Percentiles rank a stretch among this genome's conserved stretches.
These are phyloP conservation scores for Kodamaea fukazawae DNA, from an alignment of 805 yeast genomes.

Conservation along the genomic window DNA sequence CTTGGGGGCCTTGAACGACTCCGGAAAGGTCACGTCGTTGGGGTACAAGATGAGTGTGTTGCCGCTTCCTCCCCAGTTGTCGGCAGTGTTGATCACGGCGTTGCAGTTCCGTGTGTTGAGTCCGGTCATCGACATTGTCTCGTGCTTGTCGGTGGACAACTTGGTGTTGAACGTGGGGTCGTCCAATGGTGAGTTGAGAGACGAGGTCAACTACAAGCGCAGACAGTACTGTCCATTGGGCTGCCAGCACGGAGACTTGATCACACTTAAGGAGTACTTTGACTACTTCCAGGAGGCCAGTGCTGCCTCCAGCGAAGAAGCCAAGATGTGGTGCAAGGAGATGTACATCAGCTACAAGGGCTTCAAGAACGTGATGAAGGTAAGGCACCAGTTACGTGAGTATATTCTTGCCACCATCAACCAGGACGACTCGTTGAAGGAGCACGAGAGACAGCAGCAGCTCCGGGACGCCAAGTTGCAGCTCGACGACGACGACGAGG, in stretches of 20 bases:
- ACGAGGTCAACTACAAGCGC: slow-evolving; percentile 77
- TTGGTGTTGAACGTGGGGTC: slow-evolving; percentile 66
- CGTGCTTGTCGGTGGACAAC: slow-evolving; percentile 92
- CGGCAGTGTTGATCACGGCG: slow-evolving; percentile 80
- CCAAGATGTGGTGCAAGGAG: slow-evolving; percentile 80
- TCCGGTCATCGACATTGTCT: slow-evolving; percentile 81
- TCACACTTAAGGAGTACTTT: slow-evolving; percentile 76
- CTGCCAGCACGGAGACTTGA: slow-evolving; percentile 73
- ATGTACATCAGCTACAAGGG: slow-evolving; percentile 75
- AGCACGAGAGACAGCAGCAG: slow-evolving; percentile 26
- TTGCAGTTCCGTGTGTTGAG: slow-evolving; percentile 53
- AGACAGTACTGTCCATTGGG: slow-evolving; percentile 69
- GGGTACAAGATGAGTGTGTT: slow-evolving; percentile 87
- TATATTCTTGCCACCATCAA: slow-evolving; percentile 57
- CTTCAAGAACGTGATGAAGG: slow-evolving; percentile 70
- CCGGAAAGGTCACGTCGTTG: slow-evolving; percentile 70
- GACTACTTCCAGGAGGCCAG: slow-evolving; percentile 45
- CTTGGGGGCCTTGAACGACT: slow-evolving; percentile 72
- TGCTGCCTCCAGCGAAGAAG: slow-evolving; percentile 46
- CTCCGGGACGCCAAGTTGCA: slow-evolving; percentile 25
- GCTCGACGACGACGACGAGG: slow-evolving; percentile 21
- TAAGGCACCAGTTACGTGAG: slow-evolving; percentile 69
- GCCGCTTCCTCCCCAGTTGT: slow-evolving; percentile 89
- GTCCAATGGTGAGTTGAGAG: slow-evolving; percentile 67
- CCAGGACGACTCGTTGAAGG: slow-evolving; percentile 33